Base-by-base conservation (phyloP, 306 rosid genomes). In the Morella rubra region DNA sequence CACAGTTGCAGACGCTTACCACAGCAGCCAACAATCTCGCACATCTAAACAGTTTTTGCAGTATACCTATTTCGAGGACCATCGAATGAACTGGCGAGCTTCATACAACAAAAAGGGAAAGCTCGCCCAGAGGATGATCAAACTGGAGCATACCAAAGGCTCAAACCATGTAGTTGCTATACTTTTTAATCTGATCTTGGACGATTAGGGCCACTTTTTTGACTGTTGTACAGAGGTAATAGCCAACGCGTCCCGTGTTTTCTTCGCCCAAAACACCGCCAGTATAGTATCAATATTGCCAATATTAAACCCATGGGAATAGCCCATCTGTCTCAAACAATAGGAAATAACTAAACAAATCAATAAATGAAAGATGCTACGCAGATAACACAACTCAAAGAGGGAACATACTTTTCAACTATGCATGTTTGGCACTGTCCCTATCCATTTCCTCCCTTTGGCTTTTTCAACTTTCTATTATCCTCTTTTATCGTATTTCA, bases 251-350 rank as follows among this genome's bases (percentile, higher is more conserved):
- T 80, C 54, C 97, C 94, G 41, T 85, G 77, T 80, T 89, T 92
- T 68, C 86, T 86, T 80, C 79, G 90, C 58, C 97, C 98, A 44
- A 67, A 86, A 96, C 98, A 96, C 84, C 97, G 90, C 97, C 97
- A 92, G 69, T 92, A 96, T 40, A 96, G 82, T 49, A 92, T 66
- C 32, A 93, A 83, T 10, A 87, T 69, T 3, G 85, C 76, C 65
- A 83, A 69, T 19, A 90, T 18, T 37, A 86, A 82, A 70, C 85
- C 87, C 16, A 91, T 78, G 15, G 99, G 99, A 61, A 96, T 91
- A 22, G 99, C 99, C 99, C 98, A 96, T 92, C 98, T 96, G 98
- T 81, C 61, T 67, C 76, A n/a, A 74, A 52, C 47, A 58, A 66
- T 51, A 75, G 66, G 73, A 78, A 58, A 78, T 46, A 51, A 74